Conservation (phyloP, 2,329 filamentous ascomycete species). For the Ambrosiella beaveri region DNA sequence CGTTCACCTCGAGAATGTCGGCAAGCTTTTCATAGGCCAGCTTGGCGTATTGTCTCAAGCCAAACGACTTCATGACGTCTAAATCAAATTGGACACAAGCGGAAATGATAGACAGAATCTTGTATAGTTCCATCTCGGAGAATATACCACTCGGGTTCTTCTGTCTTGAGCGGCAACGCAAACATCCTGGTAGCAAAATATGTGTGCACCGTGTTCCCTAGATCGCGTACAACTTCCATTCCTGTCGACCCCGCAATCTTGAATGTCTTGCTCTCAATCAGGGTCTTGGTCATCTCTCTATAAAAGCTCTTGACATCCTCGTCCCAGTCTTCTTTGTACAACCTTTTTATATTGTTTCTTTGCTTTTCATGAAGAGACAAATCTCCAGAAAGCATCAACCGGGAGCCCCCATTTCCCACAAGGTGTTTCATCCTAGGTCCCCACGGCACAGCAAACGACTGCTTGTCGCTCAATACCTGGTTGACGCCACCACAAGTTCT, state of each 20-base stretch:
- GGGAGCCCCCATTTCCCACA: slow-evolving; percentile 35
- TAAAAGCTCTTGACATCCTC: slow-evolving; percentile 50
- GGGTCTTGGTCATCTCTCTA: slow-evolving; percentile 38
- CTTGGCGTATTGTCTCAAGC: slow-evolving; percentile 39
- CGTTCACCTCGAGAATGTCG: slow-evolving; percentile 42
- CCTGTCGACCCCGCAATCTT: slow-evolving; percentile 34
- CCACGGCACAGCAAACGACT: slow-evolving; percentile 49
- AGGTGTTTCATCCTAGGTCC: slow-evolving; percentile 44
- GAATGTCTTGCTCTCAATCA: slow-evolving; percentile 47
- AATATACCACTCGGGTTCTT: slow-evolving; percentile 42
- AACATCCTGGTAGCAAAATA: slow-evolving; percentile 47
- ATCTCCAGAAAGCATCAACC: slow-evolving; percentile 40
- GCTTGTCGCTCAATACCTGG: slow-evolving; percentile 41
- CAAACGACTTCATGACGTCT: slow-evolving; percentile 50
- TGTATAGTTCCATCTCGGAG: slow-evolving; percentile 38
- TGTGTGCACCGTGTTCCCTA: slow-evolving; percentile 50
- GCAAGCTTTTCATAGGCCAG: slow-evolving; percentile 42
- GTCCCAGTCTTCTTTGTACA: slow-evolving; percentile 46
- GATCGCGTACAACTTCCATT: slow-evolving; percentile 53
- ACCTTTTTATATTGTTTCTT: slow-evolving; percentile 34
- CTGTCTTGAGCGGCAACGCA: slow-evolving; percentile 49
- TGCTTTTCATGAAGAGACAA: slow-evolving; percentile 30
- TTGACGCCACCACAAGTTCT: slow-evolving; percentile 44
- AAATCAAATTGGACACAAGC: slow-evolving; percentile 47
- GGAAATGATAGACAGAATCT: slow-evolving; percentile 48